Evolutionary conservation across 495 filamentous ascomycete genomes (phyloP).

Genomic region (Penicillium macrosclerotiorum): DNA sequence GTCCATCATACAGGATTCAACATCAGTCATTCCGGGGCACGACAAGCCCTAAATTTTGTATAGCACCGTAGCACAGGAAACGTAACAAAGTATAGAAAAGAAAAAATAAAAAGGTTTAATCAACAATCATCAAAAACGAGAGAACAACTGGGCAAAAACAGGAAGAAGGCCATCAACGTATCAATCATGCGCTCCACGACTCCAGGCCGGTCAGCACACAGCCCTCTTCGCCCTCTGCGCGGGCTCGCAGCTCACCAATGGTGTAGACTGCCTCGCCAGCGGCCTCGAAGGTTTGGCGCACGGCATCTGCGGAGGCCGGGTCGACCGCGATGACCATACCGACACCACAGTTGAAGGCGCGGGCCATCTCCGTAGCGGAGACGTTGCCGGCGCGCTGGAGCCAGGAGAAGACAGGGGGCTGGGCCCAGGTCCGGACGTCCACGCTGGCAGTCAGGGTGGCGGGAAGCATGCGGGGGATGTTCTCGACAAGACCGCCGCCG

Average conservation of each 20-base stretch:
- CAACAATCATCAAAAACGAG: slow-evolving; percentile 4
- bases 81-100: slow-evolving; percentile 14
- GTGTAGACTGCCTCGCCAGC: slow-evolving; percentile 74
- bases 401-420: slow-evolving; percentile 80
- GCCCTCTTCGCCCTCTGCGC: slow-evolving; percentile 53
- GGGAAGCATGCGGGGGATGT: slow-evolving; percentile 91
- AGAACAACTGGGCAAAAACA: background rate
- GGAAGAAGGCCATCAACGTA: slow-evolving; percentile 5
- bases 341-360: slow-evolving; percentile 91
- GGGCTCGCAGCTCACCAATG: slow-evolving; percentile 65
- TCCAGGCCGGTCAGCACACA: slow-evolving; percentile 70
- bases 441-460: slow-evolving; percentile 69
- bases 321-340: slow-evolving; percentile 87
- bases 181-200: slow-evolving; percentile 55
- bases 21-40: slow-evolving; percentile 20
- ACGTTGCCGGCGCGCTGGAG: slow-evolving; percentile 76
- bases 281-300: slow-evolving; percentile 47
- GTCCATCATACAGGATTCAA: slow-evolving; percentile 23
- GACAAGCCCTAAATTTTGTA: slow-evolving; percentile 14
- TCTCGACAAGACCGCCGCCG: slow-evolving; percentile 86
- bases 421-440: slow-evolving; percentile 67
- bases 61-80: slow-evolving; percentile 5
- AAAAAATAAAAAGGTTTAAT: no score
- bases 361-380: slow-evolving; percentile 69
- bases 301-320: slow-evolving; percentile 18